A percentile compares a stretch with the other conserved stretches of the same genome.
phyloP scores from a whole-genome alignment of 2,329 filamentous ascomycete species.

The Colletotrichum sp. region DNA sequence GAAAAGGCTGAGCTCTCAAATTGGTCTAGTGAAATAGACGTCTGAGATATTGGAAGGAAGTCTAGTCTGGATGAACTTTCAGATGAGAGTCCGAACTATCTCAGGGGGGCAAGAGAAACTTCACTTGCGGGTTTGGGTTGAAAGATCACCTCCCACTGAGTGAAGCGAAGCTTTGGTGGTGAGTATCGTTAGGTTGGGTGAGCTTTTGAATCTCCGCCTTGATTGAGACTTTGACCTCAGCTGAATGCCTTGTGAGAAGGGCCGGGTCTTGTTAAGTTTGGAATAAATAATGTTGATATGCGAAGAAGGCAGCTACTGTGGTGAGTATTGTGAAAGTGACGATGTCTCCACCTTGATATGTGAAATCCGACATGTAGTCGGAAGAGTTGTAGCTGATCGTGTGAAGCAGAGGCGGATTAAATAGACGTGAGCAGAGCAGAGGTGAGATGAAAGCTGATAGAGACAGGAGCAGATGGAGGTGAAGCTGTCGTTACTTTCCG shows the following conservation, averaged over 20 bases:
- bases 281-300: no score
- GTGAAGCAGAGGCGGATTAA: background rate
- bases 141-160: background rate
- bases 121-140: background rate
- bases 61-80: accelerated
- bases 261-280: no score
- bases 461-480: background rate
- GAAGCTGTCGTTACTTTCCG: background rate
- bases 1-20: background rate
- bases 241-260: no score
- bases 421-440: background rate
- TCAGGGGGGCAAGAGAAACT: background rate
- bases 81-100: background rate
- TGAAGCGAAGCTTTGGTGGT: background rate
- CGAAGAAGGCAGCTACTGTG: no score
- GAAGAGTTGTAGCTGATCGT: background rate
- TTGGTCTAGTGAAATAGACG: background rate
- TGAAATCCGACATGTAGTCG: background rate
- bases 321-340: background rate
- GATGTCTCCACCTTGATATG: background rate
- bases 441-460: background rate
- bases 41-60: background rate
- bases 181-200: background rate
- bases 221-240: background rate
- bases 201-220: no score